A percentile compares a stretch with the other conserved stretches of the same genome.
Evolutionary conservation across 2,329 filamentous ascomycete species (phyloP).

Genomic region (Tolypocladium capitatum): DNA sequence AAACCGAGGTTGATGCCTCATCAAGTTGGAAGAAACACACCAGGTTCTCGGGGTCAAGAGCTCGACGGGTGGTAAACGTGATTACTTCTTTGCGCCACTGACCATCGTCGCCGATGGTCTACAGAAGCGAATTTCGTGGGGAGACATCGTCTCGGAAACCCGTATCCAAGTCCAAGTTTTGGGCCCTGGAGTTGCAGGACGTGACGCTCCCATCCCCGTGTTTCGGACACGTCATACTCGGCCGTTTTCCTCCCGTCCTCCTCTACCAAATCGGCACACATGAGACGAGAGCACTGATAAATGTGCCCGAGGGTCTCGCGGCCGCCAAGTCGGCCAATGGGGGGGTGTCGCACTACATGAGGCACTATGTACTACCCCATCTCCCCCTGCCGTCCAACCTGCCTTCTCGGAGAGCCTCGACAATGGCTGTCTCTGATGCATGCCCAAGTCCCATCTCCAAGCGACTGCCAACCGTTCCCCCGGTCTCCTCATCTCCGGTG

Average conservation of each 20-base stretch:
- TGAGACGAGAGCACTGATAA: conserved; percentile 81
- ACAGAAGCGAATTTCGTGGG: conserved; percentile 82
- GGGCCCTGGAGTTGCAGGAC: conserved; percentile 83
- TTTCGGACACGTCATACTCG: conserved; percentile 81
- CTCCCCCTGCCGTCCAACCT: conserved; percentile 55
- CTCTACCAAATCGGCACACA: conserved; percentile 95
- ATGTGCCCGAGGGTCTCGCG: conserved; percentile 67
- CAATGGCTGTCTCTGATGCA: conserved; percentile 59
- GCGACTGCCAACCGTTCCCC: conserved; percentile 76
- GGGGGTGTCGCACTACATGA: conserved; percentile 74
- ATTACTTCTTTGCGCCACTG: conserved; percentile 78
- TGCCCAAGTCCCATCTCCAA: conserved; percentile 60
- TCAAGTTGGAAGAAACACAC: conserved; percentile 53
- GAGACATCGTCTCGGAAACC: conserved; percentile 55
- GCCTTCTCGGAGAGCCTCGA: conserved; percentile 63
- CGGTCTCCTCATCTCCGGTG: conserved; percentile 73
- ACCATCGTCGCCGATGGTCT: conserved; percentile 89
- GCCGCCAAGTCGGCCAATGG: conserved; percentile 61
- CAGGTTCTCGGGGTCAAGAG: conserved; percentile 77
- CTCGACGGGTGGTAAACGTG: conserved; percentile 37
- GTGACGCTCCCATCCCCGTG: conserved; percentile 60
- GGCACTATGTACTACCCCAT: conserved; percentile 63
- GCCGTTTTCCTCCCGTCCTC: conserved; percentile 61
- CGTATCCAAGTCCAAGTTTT: conserved; percentile 74
- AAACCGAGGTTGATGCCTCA: conserved; percentile 70